phyloP scores from a whole-genome alignment of 2,329 filamentous ascomycete species.

The Tricladium varicosporioides region DNA sequence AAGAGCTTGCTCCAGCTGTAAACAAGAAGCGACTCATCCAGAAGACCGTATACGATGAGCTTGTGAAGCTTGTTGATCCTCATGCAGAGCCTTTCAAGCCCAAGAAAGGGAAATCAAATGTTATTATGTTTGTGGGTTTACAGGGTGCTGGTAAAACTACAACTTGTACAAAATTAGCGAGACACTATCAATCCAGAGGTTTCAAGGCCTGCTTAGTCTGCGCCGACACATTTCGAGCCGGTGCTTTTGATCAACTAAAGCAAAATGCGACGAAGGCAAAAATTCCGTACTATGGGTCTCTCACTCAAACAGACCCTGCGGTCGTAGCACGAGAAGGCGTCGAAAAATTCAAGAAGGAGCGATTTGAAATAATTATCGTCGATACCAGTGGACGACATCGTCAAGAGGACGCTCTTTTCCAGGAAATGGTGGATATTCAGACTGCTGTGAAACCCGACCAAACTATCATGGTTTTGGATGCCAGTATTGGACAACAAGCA shows the following conservation, averaged over 20 bases:
- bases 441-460: conserved; percentile 86
- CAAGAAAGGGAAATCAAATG: conserved; percentile 92
- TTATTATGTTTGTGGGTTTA: conserved; percentile 99
- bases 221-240: conserved; percentile 96
- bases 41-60: conserved; percentile 95
- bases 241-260: conserved; percentile 97
- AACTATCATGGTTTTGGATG: conserved; percentile 97
- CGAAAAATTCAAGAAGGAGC: conserved; percentile 98
- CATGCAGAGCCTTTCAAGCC: conserved; percentile 95
- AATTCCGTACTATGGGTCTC: conserved; percentile 95
- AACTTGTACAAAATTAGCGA: conserved; percentile 92
- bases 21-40: conserved; percentile 99
- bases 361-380: conserved; percentile 97
- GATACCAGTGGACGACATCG: conserved; percentile 94
- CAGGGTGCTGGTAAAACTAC: conserved; percentile 98
- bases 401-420: conserved; percentile 92
- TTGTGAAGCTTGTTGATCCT: conserved; percentile 92
- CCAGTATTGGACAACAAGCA: conserved; percentile 93
- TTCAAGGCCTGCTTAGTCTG: conserved; percentile 94
- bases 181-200: conserved; percentile 90
- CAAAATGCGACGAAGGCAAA: conserved; percentile 99
- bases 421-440: conserved; percentile 98
- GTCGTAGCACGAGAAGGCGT: conserved; percentile 94
- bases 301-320: conserved; percentile 94
- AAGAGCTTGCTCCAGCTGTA: conserved; percentile 82